Evolutionary conservation across 78 protist genomes (phyloP).

Genomic region (Chrysochromulina tobinii): DNA sequence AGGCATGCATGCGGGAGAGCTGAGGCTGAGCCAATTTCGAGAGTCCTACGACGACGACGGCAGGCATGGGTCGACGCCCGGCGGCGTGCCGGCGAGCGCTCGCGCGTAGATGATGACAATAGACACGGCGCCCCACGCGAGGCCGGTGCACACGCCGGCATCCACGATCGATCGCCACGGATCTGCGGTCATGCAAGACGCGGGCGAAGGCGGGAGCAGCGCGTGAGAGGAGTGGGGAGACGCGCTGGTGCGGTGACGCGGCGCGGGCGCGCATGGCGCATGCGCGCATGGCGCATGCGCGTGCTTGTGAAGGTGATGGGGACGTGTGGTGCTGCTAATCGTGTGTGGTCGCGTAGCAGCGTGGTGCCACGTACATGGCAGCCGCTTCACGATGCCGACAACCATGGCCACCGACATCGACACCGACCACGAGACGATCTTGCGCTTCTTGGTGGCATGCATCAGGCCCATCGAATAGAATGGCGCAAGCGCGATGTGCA

Average conservation of each 20-base stretch:
- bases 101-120: neutral
- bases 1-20: too few species aligned
- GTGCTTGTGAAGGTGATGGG: too few species aligned
- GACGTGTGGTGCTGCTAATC: too few species aligned
- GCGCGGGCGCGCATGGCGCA: too few species aligned
- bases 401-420: neutral
- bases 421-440: neutral
- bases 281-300: too few species aligned
- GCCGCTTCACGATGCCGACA: neutral
- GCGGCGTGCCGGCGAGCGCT: neutral
- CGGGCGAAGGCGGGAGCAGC: too few species aligned
- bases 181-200: neutral
- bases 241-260: too few species aligned
- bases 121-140: neutral
- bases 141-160: conserved; percentile 7
- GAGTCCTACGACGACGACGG: too few species aligned
- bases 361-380: too few species aligned
- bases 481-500: neutral
- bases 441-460: conserved; percentile 2
- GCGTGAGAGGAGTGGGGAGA: too few species aligned
- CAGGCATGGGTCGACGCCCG: neutral
- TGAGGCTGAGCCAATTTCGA: too few species aligned
- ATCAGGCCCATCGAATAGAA: conserved; percentile 17
- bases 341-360: too few species aligned
- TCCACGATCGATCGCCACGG: conserved; percentile 24